Evolutionary conservation across 495 filamentous ascomycete species (phyloP).

Genomic region (Pyronema domesticum): DNA sequence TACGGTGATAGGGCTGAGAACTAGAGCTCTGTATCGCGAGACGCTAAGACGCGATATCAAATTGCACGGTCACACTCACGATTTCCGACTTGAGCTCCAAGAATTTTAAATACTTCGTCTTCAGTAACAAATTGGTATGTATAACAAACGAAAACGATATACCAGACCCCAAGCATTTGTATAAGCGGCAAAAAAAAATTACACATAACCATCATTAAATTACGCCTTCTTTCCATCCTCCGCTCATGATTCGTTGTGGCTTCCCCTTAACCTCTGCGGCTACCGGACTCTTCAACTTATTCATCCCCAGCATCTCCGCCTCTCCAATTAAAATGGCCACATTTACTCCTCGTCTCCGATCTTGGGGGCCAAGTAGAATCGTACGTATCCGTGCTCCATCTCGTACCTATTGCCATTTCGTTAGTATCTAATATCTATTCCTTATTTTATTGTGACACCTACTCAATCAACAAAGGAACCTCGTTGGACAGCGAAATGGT

Average conservation of each 20-base stretch:
- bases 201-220: background rate
- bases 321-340: background rate
- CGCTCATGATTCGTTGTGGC: background rate
- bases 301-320: background rate
- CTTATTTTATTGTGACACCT: conserved; percentile 3
- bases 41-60: background rate
- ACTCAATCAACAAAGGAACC: conserved; percentile 84
- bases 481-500: conserved; percentile 88
- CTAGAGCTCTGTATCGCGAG: background rate
- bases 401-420: conserved; percentile 34
- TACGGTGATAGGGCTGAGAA: no score
- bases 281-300: background rate
- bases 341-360: conserved; percentile 77
- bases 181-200: background rate
- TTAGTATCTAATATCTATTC: conserved; percentile 1
- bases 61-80: background rate
- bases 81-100: background rate
- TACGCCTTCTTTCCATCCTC: background rate
- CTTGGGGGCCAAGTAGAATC: conserved; percentile 98
- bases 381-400: conserved; percentile 67
- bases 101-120: background rate
- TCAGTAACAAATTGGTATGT: background rate
- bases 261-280: background rate
- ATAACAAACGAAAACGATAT: background rate
- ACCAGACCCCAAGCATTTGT: background rate